A percentile compares a stretch with the other conserved stretches of the same genome.
Evolutionary conservation across 768 basidiomycete genomes (phyloP).

Genomic region (Amanita rimosa): DNA sequence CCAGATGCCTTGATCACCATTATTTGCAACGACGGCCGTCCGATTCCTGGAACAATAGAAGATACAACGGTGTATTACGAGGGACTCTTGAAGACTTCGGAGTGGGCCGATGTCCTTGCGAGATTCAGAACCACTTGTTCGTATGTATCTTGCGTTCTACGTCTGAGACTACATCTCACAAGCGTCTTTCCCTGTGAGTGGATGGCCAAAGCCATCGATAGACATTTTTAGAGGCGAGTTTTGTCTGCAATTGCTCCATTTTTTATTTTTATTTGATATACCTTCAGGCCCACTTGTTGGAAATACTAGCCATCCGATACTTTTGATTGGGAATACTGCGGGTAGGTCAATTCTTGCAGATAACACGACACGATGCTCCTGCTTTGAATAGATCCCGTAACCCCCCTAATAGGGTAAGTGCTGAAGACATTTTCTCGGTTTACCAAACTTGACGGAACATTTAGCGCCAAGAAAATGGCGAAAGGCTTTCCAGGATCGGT

Average conservation of each 20-base stretch:
- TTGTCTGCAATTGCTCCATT: slow-evolving; percentile 1
- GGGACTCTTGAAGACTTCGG: slow-evolving; percentile 7
- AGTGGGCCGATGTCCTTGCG: slow-evolving; percentile 13
- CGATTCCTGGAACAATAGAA: slow-evolving; percentile 10
- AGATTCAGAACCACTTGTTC: slow-evolving; percentile 11
- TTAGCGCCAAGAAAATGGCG: slow-evolving; percentile 10
- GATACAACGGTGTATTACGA: slow-evolving; percentile 8
- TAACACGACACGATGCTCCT: slow-evolving; percentile 2
- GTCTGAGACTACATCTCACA: neutral
- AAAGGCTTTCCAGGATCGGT: slow-evolving; percentile 9
- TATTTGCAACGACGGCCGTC: slow-evolving; percentile 13
- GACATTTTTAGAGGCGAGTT: slow-evolving; percentile 8
- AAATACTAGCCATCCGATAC: slow-evolving; percentile 20
- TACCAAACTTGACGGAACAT: neutral
- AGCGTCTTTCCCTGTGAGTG: slow-evolving; percentile 9
- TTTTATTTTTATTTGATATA: neutral
- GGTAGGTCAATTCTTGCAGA: slow-evolving; percentile 1
- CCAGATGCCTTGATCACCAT: slow-evolving; percentile 10
- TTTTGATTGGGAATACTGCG: slow-evolving; percentile 16
- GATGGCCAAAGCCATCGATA: slow-evolving; percentile 17
- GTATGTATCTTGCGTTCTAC: slow-evolving; percentile 5
- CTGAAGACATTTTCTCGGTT: neutral
- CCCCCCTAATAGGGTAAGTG: neutral
- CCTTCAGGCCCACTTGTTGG: slow-evolving; percentile 16
- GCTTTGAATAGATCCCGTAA: slow-evolving; percentile 1